phyloP scores from a whole-genome alignment of 106 monocot genomes.

The Alisma plantagoaquatica region DNA sequence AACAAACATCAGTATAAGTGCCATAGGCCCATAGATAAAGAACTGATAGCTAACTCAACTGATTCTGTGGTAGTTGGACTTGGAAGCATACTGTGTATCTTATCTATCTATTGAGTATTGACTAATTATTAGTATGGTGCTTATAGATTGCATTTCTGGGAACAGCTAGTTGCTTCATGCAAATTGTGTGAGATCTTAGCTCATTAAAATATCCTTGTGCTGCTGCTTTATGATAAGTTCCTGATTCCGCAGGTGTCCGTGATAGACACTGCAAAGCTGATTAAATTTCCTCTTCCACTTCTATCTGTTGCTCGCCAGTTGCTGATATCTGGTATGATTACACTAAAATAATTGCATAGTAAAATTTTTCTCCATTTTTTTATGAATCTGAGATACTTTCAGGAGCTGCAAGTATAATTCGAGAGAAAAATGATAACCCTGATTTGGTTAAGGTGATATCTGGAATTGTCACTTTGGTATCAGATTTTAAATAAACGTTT shows the following conservation, averaged over 20 bases:
- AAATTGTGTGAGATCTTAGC: too few species aligned
- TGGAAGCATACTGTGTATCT: too few species aligned
- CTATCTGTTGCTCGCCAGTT: constrained; percentile 56
- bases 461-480: background rate
- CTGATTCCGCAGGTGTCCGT: constrained; percentile 28
- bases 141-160: too few species aligned
- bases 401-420: constrained; percentile 41
- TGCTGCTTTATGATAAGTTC: background rate
- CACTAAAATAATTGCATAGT: too few species aligned
- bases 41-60: too few species aligned
- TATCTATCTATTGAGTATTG: too few species aligned
- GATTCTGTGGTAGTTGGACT: too few species aligned
- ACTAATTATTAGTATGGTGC: too few species aligned
- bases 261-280: constrained; percentile 57
- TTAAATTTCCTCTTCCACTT: constrained; percentile 90
- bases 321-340: constrained; percentile 56
- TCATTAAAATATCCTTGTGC: background rate
- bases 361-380: too few species aligned
- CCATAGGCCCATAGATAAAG: too few species aligned
- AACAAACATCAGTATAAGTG: too few species aligned
- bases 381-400: constrained; percentile 12
- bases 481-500: background rate
- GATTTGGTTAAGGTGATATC: constrained; percentile 2
- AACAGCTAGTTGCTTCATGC: too few species aligned
- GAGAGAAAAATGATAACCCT: constrained; percentile 13